Evolutionary conservation across 106 monocot genomes (phyloP).

Genomic region (Dendrobium catenatum): DNA sequence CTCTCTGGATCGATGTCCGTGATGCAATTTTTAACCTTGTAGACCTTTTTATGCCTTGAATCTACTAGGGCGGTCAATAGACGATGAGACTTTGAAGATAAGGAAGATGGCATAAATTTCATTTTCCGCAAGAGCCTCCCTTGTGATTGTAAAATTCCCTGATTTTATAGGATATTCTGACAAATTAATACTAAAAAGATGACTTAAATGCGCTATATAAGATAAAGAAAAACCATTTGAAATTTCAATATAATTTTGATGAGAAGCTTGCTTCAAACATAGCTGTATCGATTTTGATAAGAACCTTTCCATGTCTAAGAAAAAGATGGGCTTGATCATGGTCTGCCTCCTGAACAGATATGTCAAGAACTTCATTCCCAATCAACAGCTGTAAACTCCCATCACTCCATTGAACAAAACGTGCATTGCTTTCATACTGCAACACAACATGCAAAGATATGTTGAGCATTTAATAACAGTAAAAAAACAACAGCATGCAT

Average conservation of each 20-base stretch:
- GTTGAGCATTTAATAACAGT: not conserved
- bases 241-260: not conserved
- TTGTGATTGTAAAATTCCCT: slow-evolving; percentile 99
- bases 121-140: slow-evolving; percentile 89
- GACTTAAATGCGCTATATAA: not conserved
- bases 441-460: not conserved
- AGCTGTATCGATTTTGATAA: not conserved
- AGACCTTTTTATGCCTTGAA: slow-evolving; percentile 95
- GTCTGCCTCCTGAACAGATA: slow-evolving; percentile 81
- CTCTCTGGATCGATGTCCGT: slow-evolving; percentile 93
- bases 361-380: slow-evolving; percentile 97
- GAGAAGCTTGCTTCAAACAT: not conserved
- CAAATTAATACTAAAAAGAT: not conserved
- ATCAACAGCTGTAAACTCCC: slow-evolving; percentile 88
- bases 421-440: slow-evolving; percentile 97
- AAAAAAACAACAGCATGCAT: not conserved
- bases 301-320: slow-evolving; percentile 89
- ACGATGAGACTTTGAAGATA: slow-evolving; percentile 92
- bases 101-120: slow-evolving; percentile 98
- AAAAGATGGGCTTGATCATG: slow-evolving; percentile 96
- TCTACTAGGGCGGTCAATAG: slow-evolving; percentile 92
- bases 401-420: slow-evolving; percentile 94
- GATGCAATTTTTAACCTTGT: slow-evolving; percentile 97
- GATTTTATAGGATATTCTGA: not conserved
- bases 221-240: not conserved